Evolutionary conservation across 768 basidiomycete species (phyloP), one percentile per base, ranked within the genome.

Genomic region (Tulasnella sp.): DNA sequence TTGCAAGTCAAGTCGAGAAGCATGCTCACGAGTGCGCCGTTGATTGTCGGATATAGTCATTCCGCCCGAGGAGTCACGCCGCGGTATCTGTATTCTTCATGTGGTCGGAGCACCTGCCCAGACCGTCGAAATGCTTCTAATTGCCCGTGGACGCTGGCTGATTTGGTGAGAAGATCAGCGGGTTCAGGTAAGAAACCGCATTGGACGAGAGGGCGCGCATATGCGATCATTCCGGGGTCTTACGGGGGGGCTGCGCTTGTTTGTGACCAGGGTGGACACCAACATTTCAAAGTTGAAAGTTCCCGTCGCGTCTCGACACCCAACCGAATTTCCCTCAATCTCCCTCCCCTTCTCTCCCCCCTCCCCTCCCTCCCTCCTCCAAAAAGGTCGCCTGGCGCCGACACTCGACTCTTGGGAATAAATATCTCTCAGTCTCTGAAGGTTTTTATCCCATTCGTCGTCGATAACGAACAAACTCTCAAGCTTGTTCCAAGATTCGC

Each of bases 1-100:
- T n/a, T 69, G 64, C 31, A 69, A 34, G 64, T 69, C 64, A 69
- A 34, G 8, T 37, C 20, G 64, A 28, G 64, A 69, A 69, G 64
- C 64, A 31, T 34, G 64, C 64, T 37, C 64, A 69, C 28, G 64
- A 69, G 34, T 69, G 64, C 64, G 64, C 31, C 64, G 64, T 69
- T 69, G 64, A 69, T 69, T 69, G 64, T 69, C 64, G 64, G 64
- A 69, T 69, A 69, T 69, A 69, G 64, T 69, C 64, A 69, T 37
- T 69, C 64, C 64, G 64, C 31, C 64, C 64, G 28, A 69, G 64
- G 28, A 69, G 64, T 69, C 64, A 69, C 64, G 64, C 31, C 34
- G 64, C 64, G 34, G 64, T 69, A 28, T 34, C n/a, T 24, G 28
- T 69, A 31, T 28, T 16, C 31, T 69, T 69, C 64, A 69, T 69